phyloP scores from a whole-genome alignment of 805 yeast species.

The Saccharomycopsis sp. region DNA sequence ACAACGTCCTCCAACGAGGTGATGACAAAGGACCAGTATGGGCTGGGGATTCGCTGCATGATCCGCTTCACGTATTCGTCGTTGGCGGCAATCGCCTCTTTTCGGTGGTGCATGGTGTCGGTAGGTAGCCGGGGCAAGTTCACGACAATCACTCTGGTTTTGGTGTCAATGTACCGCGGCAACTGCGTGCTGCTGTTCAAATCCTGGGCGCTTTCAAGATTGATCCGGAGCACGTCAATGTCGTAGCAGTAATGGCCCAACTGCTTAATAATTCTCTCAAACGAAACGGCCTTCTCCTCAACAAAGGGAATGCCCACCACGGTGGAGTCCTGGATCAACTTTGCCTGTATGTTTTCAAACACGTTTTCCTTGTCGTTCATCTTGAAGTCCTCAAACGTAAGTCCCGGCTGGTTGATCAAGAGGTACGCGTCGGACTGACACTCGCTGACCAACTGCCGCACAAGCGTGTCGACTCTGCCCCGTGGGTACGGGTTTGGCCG shows the following conservation, averaged over 20 bases:
- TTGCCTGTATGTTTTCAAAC: slow-evolving; percentile 43
- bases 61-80: slow-evolving; percentile 45
- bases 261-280: slow-evolving; percentile 21
- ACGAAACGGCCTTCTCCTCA: slow-evolving; percentile 25
- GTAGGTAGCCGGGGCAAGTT: slow-evolving; percentile 44
- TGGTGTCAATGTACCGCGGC: slow-evolving; percentile 50
- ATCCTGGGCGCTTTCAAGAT: slow-evolving; percentile 32
- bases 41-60: slow-evolving; percentile 65
- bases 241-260: slow-evolving; percentile 23
- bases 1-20: slow-evolving; percentile 34
- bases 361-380: slow-evolving; percentile 29
- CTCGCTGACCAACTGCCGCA: slow-evolving; percentile 27
- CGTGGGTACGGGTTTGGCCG: slow-evolving; percentile 23
- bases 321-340: slow-evolving; percentile 50
- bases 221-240: slow-evolving; percentile 22
- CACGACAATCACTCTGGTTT: slow-evolving; percentile 52
- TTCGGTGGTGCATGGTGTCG: slow-evolving; percentile 24
- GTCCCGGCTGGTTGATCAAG: slow-evolving; percentile 46
- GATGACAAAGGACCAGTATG: slow-evolving; percentile 52
- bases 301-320: slow-evolving; percentile 49
- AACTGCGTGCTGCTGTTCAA: slow-evolving; percentile 34
- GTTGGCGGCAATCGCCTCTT: slow-evolving; percentile 29
- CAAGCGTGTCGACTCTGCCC: slow-evolving; percentile 26
- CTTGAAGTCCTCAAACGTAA: slow-evolving; percentile 38
- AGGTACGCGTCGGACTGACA: slow-evolving; percentile 53